Conservation (phyloP, 352 stramenopile genomes). For the Discostella stelligera region DNA sequence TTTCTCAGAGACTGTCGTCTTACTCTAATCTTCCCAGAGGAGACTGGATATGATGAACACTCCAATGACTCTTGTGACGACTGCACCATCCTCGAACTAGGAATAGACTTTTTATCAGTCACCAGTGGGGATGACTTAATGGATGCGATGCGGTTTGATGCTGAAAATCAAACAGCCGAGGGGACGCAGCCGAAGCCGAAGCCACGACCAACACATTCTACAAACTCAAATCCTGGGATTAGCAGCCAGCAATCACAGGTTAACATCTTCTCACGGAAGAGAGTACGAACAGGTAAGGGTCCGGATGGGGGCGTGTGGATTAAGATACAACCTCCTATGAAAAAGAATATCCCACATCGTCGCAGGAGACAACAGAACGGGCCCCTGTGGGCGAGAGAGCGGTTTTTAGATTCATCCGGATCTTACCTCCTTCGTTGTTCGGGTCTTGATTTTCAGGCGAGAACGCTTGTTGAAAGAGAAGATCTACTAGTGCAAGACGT, state of each 20-base stretch:
- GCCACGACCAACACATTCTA: not conserved
- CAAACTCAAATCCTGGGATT: slow-evolving; percentile 13
- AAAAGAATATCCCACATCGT: slow-evolving; percentile 12
- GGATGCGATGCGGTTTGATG: slow-evolving; percentile 55
- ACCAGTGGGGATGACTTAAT: slow-evolving; percentile 72
- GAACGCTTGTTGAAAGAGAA: slow-evolving; percentile 60
- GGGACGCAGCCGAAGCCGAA: slow-evolving; percentile 8
- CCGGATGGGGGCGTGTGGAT: slow-evolving; percentile 66
- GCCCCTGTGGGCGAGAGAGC: slow-evolving; percentile 52
- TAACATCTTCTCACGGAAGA: slow-evolving; percentile 42
- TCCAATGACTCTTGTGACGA: slow-evolving; percentile 27
- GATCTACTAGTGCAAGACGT: slow-evolving; percentile 30
- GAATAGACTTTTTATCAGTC: slow-evolving; percentile 77
- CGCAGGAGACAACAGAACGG: not conserved
- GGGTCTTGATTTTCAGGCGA: slow-evolving; percentile 69
- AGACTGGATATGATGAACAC: slow-evolving; percentile 32
- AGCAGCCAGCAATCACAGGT: slow-evolving; percentile 8
- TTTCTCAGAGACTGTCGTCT: slow-evolving; percentile 72
- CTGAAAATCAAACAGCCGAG: slow-evolving; percentile 15
- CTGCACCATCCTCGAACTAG: slow-evolving; percentile 63
- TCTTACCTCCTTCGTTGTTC: slow-evolving; percentile 69
- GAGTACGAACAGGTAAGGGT: slow-evolving; percentile 74
- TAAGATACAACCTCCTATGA: slow-evolving; percentile 52
- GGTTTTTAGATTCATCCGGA: slow-evolving; percentile 51
- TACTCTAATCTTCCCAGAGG: slow-evolving; percentile 62